Evolutionary conservation across 2,329 filamentous ascomycete genomes (phyloP).

Genomic region (Sporothrix sp.): DNA sequence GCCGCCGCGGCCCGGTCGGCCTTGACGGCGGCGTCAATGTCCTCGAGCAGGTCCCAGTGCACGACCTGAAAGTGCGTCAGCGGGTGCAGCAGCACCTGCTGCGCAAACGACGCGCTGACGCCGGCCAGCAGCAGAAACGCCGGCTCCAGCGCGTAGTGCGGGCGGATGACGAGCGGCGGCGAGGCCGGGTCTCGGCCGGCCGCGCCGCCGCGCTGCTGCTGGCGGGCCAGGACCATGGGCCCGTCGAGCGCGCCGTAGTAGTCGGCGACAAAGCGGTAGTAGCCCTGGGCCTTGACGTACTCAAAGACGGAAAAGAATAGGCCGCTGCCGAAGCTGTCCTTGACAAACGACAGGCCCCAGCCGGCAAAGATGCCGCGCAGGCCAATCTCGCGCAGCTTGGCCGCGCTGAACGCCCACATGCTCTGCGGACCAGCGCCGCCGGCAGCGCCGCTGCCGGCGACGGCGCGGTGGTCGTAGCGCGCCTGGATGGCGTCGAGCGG

Average conservation of each 20-base stretch:
- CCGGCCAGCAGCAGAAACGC: constrained; percentile 61
- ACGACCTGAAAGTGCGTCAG: constrained; percentile 60
- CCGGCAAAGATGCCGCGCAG: constrained; percentile 63
- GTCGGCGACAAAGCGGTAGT: constrained; percentile 61
- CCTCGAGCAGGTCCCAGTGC: constrained; percentile 64
- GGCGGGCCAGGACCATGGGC: constrained; percentile 31
- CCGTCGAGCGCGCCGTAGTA: constrained; percentile 54
- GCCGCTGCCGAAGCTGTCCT: constrained; percentile 59
- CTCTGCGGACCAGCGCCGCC: constrained; percentile 47
- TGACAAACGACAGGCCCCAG: constrained; percentile 57
- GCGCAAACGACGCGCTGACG: constrained; percentile 55
- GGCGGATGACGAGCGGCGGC: constrained; percentile 47
- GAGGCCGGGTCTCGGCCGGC: too few species aligned
- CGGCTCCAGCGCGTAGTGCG: constrained; percentile 68
- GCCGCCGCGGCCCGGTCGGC: constrained; percentile 1
- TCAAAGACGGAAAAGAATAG: constrained; percentile 70
- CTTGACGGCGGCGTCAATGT: constrained; percentile 45
- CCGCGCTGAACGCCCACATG: constrained; percentile 63
- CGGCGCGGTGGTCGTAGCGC: constrained; percentile 52
- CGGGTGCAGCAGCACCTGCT: constrained; percentile 62
- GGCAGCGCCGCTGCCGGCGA: constrained; percentile 30
- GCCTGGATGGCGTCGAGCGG: constrained; percentile 68
- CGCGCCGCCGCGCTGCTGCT: constrained; percentile 18
- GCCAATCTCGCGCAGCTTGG: constrained; percentile 63
- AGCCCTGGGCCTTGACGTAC: constrained; percentile 63